A percentile compares a stretch with the other conserved stretches of the same genome.
Evolutionary conservation across 73 alveolate genomes (phyloP).

Genomic region (Effrenium voratum): DNA sequence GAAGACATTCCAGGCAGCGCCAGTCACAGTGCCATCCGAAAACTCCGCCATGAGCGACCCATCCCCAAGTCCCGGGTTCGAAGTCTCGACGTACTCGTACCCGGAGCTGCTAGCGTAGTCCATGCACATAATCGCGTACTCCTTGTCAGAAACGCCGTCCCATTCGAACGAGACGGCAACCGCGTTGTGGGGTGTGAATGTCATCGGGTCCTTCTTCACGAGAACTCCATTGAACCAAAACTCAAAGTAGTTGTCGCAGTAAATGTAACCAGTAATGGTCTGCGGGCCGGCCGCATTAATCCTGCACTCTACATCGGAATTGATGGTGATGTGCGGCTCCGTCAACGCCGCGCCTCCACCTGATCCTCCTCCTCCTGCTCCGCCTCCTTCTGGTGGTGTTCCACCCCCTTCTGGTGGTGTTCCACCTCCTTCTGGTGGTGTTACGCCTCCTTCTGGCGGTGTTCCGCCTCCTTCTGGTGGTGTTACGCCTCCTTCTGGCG

Average conservation of each 20-base stretch:
- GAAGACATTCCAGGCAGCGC: constrained; percentile 24
- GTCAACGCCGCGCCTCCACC: background rate
- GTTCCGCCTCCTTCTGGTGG: too few relatives aligned
- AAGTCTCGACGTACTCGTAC: constrained; percentile 19
- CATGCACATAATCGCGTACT: constrained; percentile 3
- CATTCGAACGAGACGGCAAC: constrained; percentile 13
- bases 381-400: constrained; percentile 9
- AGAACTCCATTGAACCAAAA: constrained; percentile 22
- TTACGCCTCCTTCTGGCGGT: too few relatives aligned
- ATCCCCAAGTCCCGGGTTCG: background rate
- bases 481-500: too few relatives aligned
- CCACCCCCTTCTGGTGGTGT: too few relatives aligned
- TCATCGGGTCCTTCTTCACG: constrained; percentile 25
- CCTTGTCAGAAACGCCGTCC: constrained; percentile 23
- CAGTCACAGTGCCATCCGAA: constrained; percentile 14
- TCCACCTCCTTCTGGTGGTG: too few relatives aligned
- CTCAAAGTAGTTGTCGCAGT: constrained; percentile 26
- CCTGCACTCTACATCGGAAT: constrained; percentile 18
- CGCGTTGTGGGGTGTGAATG: constrained; percentile 7
- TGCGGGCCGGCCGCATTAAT: background rate
- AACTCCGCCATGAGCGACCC: constrained; percentile 27
- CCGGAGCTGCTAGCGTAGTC: constrained; percentile 28
- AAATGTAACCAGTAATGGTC: background rate
- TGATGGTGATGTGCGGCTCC: constrained; percentile 21
- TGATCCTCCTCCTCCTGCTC: background rate